Percentiles rank a stretch among this genome's conserved stretches.
Evolutionary conservation across 1,139 yeast genomes (phyloP).

Genomic region (Geotrichum klebahnii): DNA sequence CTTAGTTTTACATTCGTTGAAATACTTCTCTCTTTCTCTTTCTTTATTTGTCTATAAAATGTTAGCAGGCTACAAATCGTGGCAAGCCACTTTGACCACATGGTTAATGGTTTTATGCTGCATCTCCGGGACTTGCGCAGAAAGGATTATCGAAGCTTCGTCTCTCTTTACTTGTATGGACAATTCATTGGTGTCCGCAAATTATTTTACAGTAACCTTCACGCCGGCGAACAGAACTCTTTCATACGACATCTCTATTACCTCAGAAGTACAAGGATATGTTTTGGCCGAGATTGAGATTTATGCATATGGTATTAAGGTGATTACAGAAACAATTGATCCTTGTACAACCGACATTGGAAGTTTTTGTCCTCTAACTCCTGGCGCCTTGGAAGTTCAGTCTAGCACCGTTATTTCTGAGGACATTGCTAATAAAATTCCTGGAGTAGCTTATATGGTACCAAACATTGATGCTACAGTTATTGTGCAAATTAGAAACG

Average conservation of each 20-base stretch:
- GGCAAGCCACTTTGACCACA: too few species aligned
- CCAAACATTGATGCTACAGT: conserved; percentile 97
- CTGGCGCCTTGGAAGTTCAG: conserved; percentile 78
- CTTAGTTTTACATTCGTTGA: too few species aligned
- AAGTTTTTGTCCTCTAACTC: conserved; percentile 72
- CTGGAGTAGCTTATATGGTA: conserved; percentile 78
- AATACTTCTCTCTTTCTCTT: too few species aligned
- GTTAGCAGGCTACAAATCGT: too few species aligned
- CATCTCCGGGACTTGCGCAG: too few species aligned
- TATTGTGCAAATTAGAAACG: conserved; percentile 51
- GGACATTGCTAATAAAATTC: conserved; percentile 54
- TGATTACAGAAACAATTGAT: conserved; percentile 52
- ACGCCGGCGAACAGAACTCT: conserved; percentile 63
- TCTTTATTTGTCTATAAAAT: too few species aligned
- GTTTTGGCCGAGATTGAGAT: conserved; percentile 67
- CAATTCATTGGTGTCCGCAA: conserved; percentile 77
- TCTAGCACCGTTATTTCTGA: conserved; percentile 49
- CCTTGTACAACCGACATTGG: conserved; percentile 55
- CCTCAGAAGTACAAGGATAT: conserved; percentile 69
- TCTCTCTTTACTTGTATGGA: conserved; percentile 90
- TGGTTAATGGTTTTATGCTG: too few species aligned
- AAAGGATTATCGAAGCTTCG: conserved; percentile 35
- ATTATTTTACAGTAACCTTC: conserved; percentile 69
- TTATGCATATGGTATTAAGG: conserved; percentile 77
- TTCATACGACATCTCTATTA: conserved; percentile 67